phyloP scores from a whole-genome alignment of 177 flowering plant species.

The Tripterygium wilfordii region DNA sequence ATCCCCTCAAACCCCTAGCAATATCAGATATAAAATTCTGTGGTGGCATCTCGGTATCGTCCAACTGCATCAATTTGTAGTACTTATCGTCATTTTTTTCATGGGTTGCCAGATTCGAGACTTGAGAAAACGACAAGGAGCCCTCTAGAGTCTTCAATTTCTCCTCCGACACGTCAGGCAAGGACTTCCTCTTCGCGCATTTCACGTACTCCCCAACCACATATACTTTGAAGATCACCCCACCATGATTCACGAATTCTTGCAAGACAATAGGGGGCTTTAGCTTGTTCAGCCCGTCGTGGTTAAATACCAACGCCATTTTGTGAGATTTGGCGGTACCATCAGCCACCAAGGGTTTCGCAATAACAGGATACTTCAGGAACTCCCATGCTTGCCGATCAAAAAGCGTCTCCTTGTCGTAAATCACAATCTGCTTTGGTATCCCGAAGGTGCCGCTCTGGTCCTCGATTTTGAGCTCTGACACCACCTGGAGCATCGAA shows the following conservation, averaged over 20 bases:
- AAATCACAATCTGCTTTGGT: slow-evolving; percentile 72
- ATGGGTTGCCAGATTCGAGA: slow-evolving; percentile 54
- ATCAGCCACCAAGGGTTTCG: slow-evolving; percentile 89
- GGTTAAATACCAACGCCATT: slow-evolving; percentile 67
- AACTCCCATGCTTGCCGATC: slow-evolving; percentile 30
- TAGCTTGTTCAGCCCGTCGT: slow-evolving; percentile 50
- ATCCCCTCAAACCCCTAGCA: slow-evolving; percentile 54
- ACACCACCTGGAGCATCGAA: slow-evolving; percentile 82
- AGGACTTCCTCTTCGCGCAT: slow-evolving; percentile 79
- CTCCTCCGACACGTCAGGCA: slow-evolving; percentile 76
- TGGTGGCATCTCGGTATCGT: slow-evolving; percentile 70
- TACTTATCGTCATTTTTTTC: slow-evolving; percentile 35
- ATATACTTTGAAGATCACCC: slow-evolving; percentile 89
- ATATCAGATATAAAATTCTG: slow-evolving; percentile 51
- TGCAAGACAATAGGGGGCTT: slow-evolving; percentile 78
- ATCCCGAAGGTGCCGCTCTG: slow-evolving; percentile 40
- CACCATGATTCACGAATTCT: slow-evolving; percentile 94
- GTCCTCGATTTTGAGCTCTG: slow-evolving; percentile 35
- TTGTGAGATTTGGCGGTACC: slow-evolving; percentile 89
- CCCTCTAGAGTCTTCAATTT: slow-evolving; percentile 45
- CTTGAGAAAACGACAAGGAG: slow-evolving; percentile 68
- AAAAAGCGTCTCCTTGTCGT: slow-evolving; percentile 29
- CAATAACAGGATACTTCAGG: slow-evolving; percentile 72
- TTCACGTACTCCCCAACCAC: slow-evolving; percentile 74
- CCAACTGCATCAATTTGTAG: slow-evolving; percentile 46